These are phyloP conservation scores for Trichoderma hamatum DNA, from an alignment of 2,329 filamentous ascomycete genomes.

Conservation along the genomic window DNA sequence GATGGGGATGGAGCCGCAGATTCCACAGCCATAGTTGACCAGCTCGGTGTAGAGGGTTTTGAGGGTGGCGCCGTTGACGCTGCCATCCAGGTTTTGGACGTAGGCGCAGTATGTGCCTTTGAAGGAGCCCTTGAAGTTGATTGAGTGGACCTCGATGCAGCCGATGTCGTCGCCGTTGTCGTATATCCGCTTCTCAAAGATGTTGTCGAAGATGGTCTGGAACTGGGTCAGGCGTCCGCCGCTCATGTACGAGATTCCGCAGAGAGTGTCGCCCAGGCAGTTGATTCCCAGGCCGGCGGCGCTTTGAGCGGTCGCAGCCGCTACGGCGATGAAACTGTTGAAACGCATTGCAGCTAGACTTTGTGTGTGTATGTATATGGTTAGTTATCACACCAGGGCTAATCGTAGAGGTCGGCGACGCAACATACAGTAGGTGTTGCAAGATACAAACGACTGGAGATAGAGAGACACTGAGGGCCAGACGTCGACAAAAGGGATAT, in stretches of 20 bases:
- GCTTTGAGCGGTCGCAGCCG: constrained; percentile 4
- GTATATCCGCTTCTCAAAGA: constrained; percentile 3
- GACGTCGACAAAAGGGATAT: not conserved
- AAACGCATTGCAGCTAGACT: constrained; percentile 9
- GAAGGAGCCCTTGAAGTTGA: not conserved
- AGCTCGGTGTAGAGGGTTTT: constrained; percentile 9
- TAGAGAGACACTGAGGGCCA: not conserved
- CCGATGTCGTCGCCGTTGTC: constrained; percentile 10
- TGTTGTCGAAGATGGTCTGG: constrained; percentile 5
- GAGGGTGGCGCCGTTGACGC: not conserved
- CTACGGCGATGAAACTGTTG: not conserved
- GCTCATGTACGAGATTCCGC: constrained; percentile 11
- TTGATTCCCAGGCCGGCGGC: constrained; percentile 18
- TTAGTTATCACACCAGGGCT: not conserved
- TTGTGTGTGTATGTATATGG: not conserved
- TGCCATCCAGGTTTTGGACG: constrained; percentile 1
- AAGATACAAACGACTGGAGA: not conserved
- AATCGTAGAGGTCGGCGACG: not conserved
- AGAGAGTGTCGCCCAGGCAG: constrained; percentile 4
- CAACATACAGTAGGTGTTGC: not conserved
- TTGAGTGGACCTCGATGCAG: not conserved
- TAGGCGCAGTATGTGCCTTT: constrained; percentile 20
- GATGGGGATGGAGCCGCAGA: constrained; percentile 20
- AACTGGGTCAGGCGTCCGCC: constrained; percentile 3
- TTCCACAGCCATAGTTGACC: not conserved